Evolutionary conservation across 1,284 basidiomycete species (phyloP), one percentile per base, ranked within the genome.

Genomic region (Tylopilus sp.): DNA sequence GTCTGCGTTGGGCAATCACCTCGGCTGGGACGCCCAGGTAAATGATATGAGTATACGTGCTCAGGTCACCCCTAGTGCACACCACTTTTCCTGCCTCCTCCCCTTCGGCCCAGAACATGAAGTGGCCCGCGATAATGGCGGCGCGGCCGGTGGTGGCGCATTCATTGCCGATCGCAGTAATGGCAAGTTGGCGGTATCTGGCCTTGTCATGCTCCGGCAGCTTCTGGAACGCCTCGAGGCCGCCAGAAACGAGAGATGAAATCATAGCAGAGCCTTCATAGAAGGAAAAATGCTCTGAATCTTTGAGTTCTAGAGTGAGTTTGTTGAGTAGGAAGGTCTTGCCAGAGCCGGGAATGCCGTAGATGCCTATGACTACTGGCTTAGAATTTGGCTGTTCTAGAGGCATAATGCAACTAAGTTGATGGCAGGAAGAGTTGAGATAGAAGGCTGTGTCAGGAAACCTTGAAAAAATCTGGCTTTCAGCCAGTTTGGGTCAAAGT

Each of bases 181-280:
- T 64, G 47, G 62, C 62, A 22, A 64, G 62, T 64, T 64, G 62
- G 29, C 62, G 62, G 44, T 64, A 64, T 64, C 44, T 64, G 47
- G 62, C 64, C 36, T 63, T 63, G 44, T 64, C 62, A n/a, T 64
- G 62, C 64, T 64, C 62, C 18, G 62, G 53, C 53, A 64, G 53
- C 62, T 64, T 64, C 62, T 64, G 62, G 62, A 64, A 64, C 7
- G 53, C 62, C 44, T 64, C 62, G 29, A 64, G 62, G 47, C 62
- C 62, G 29, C 62, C 62, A 38, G 32, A 26, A 57, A 64, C 62
- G 44, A 64, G 62, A 62, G 62, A 64, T 64, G 62, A 64, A 52
- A 64, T 64, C 62, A 64, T 57, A 57, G 36, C 62, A 64, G 62
- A 64, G 62, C 62, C 62, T 57, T 64, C 62, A 57, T 64, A 64